Evolutionary conservation across 2,329 filamentous ascomycete species (phyloP), one percentile per base, ranked within the genome.

Genomic region (Kalaharituber pfeilii): DNA sequence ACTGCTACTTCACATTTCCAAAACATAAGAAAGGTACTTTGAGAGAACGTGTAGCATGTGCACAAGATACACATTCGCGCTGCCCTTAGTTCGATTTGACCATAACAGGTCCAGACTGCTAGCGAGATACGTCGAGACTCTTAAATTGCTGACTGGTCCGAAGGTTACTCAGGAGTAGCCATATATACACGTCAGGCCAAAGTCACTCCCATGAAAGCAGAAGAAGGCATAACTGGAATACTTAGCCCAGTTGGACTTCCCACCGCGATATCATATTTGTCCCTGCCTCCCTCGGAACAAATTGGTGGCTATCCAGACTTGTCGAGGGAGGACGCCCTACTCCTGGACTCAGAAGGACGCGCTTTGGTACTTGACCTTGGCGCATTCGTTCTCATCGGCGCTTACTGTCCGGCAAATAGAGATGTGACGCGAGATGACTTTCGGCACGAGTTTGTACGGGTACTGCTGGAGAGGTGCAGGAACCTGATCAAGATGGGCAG

Each of bases 91-190:
- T 15, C 22, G 2, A 26, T 55, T 20, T n/a, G 44, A 15, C 30
- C 26, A 5, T 13, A 24, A 25, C 28, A 27, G 30, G 49, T 25
- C 49, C 29, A 33, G 11, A 25, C 51, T 28, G 15, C 49, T 25
- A 33, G 13, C 49, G n/a, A 25, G 25, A 20, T 20, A 30, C 18
- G 5, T 33, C 5, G 20, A 30, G 22, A 20, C n/a, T n/a, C n/a
- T n/a, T n/a, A n/a, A n/a, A n/a, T n/a, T n/a, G n/a, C n/a, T n/a
- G n/a, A n/a, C n/a, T n/a, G n/a, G n/a, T n/a, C n/a, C 25, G 6
- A 53, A 94, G 87, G 91, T 24, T 98, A 96, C 66, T 94, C 89
- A 25, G 91, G 91, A 1, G 89, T 98, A 1, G 91, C 83, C 2
- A 86, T 98, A 30, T 98, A 95, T 69, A 95, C 88, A 1, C 79